Conservation (phyloP, 1,284 basidiomycete species). For the Microbotryum scabiosae region DNA sequence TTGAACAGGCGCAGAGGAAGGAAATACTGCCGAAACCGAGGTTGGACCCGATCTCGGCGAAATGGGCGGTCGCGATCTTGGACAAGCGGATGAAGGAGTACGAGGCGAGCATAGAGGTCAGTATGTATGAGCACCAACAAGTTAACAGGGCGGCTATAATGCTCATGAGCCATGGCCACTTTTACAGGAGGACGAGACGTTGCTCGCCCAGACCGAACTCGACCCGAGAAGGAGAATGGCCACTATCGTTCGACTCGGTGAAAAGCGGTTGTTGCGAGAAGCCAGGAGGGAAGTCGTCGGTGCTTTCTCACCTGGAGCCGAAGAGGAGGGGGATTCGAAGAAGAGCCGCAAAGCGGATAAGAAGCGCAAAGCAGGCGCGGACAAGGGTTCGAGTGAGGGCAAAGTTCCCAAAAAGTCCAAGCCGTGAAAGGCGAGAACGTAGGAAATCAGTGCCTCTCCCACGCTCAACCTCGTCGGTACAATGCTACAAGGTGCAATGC, state of each 20-base stretch:
- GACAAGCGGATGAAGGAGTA: conserved; percentile 51
- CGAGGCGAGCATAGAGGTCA: conserved; percentile 50
- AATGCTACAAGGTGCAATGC: too few relatives aligned
- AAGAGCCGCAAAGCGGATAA: conserved; percentile 6
- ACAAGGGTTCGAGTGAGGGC: neutral
- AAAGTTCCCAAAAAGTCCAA: conserved; percentile 5
- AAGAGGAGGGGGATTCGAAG: too few relatives aligned
- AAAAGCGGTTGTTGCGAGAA: conserved; percentile 58
- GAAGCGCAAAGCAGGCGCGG: conserved; percentile 4
- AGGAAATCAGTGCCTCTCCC: too few relatives aligned
- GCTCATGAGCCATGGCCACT: too few relatives aligned
- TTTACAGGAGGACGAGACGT: conserved; percentile 49
- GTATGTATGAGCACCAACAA: conserved; percentile 7
- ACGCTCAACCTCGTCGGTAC: too few relatives aligned
- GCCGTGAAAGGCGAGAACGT: neutral
- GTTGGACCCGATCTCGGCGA: conserved; percentile 43
- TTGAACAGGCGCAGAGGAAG: conserved; percentile 56
- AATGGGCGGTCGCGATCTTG: conserved; percentile 46
- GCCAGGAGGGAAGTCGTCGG: conserved; percentile 15
- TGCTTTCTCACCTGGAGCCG: conserved; percentile 1
- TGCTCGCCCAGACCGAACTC: conserved; percentile 39
- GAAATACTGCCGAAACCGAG: conserved; percentile 71
- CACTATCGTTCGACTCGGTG: conserved; percentile 64
- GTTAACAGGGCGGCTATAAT: conserved; percentile 6
- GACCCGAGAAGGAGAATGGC: conserved; percentile 54